Conservation (phyloP, 2,329 filamentous ascomycete species). For the Aschersonia sp. region DNA sequence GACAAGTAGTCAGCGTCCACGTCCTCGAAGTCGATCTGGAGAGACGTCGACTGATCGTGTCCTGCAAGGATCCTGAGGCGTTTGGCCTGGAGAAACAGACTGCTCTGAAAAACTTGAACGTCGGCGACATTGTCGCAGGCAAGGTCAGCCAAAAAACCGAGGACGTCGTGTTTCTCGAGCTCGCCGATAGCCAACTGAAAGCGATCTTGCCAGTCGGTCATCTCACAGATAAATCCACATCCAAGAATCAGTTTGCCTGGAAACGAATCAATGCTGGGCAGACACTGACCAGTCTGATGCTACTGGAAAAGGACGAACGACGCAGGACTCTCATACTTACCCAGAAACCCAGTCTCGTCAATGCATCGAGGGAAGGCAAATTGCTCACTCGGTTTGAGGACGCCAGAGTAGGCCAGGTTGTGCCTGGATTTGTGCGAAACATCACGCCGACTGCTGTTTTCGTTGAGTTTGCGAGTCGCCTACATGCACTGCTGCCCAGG, state of each 20-base stretch:
- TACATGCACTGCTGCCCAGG: constrained; percentile 70
- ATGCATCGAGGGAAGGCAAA: constrained; percentile 56
- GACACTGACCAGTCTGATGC: constrained; percentile 63
- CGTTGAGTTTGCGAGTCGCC: constrained; percentile 67
- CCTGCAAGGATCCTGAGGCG: constrained; percentile 76
- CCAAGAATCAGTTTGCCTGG: constrained; percentile 62
- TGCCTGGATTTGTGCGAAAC: constrained; percentile 73
- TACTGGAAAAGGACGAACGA: constrained; percentile 72
- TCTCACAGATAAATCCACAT: constrained; percentile 67
- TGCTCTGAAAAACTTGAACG: constrained; percentile 57
- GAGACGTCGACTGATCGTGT: constrained; percentile 62
- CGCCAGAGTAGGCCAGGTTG: constrained; percentile 50
- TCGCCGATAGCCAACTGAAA: constrained; percentile 59
- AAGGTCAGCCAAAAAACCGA: constrained; percentile 70
- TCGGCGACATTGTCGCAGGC: constrained; percentile 63
- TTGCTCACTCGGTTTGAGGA: constrained; percentile 61
- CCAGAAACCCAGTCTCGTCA: constrained; percentile 70
- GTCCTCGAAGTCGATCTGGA: constrained; percentile 68
- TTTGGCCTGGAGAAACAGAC: constrained; percentile 64
- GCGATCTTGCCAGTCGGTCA: constrained; percentile 66
- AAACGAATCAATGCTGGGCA: constrained; percentile 78
- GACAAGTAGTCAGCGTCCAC: constrained; percentile 84
- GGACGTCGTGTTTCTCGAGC: constrained; percentile 62
- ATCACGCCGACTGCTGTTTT: constrained; percentile 72
- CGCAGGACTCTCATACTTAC: constrained; percentile 64